A percentile compares a stretch with the other conserved stretches of the same genome.
These are phyloP conservation scores for Penicillium nordicum DNA, from an alignment of 2,329 filamentous ascomycete genomes.

Conservation along the genomic window DNA sequence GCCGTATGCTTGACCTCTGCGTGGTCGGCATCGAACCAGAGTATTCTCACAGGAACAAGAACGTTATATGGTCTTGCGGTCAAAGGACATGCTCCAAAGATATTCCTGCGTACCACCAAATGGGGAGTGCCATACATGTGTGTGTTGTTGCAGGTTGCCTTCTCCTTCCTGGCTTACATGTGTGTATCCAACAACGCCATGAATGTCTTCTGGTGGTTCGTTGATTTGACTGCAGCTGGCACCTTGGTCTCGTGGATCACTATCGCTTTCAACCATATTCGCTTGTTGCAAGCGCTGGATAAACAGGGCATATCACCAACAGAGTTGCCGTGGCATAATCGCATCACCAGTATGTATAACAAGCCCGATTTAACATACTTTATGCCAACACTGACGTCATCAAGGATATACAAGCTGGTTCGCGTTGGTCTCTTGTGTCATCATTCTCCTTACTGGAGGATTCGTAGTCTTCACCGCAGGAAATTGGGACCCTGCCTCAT, in stretches of 20 bases:
- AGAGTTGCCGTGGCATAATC: slow-evolving; percentile 61
- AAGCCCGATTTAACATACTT: no score
- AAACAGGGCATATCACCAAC: slow-evolving; percentile 52
- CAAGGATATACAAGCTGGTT: slow-evolving; percentile 59
- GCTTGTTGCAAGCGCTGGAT: slow-evolving; percentile 54
- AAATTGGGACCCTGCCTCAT: slow-evolving; percentile 56
- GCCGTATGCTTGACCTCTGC: slow-evolving; percentile 71
- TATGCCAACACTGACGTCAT: not conserved
- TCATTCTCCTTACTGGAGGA: slow-evolving; percentile 68
- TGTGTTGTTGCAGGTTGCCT: slow-evolving; percentile 38
- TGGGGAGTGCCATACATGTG: slow-evolving; percentile 47
- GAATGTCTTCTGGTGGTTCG: slow-evolving; percentile 64
- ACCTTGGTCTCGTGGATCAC: slow-evolving; percentile 62
- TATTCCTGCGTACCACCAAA: slow-evolving; percentile 40
- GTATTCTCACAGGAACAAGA: slow-evolving; percentile 55
- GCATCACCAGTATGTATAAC: slow-evolving; percentile 54
- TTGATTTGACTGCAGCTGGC: slow-evolving; percentile 59
- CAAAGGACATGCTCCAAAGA: slow-evolving; percentile 51
- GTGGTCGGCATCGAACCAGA: slow-evolving; percentile 67
- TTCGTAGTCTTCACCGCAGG: slow-evolving; percentile 61
- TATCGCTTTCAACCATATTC: slow-evolving; percentile 59
- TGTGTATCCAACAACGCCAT: slow-evolving; percentile 49
- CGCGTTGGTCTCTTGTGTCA: slow-evolving; percentile 57
- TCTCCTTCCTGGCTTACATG: slow-evolving; percentile 48
- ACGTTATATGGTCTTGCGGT: slow-evolving; percentile 49